These are phyloP conservation scores for Astrothelium subdiscretum DNA, from an alignment of 495 filamentous ascomycete species.

Conservation along the genomic window DNA sequence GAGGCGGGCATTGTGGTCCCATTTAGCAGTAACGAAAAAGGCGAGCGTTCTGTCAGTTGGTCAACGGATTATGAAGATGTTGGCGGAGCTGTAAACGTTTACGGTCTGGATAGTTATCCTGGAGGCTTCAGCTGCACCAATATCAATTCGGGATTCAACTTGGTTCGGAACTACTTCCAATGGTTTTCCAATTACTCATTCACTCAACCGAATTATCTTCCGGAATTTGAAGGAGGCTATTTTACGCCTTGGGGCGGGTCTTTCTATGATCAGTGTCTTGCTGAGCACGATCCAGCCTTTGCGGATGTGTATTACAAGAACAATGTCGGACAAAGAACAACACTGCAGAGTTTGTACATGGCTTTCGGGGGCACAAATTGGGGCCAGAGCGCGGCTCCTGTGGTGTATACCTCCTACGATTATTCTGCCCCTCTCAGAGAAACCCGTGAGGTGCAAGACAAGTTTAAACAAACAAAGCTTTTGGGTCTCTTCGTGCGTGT, in stretches of 20 bases:
- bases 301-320: conserved; percentile 50
- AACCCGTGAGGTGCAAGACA: conserved; percentile 42
- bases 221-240: conserved; percentile 53
- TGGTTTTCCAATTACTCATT: conserved; percentile 37
- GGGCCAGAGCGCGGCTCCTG: conserved; percentile 28
- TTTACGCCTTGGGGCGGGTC: conserved; percentile 51
- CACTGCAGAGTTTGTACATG: conserved; percentile 38
- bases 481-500: conserved; percentile 44
- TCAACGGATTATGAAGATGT: conserved; percentile 31
- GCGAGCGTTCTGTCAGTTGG: conserved; percentile 32
- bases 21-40: conserved; percentile 42
- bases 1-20: conserved; percentile 45
- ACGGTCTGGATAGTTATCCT: conserved; percentile 49
- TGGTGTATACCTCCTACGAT: conserved; percentile 18
- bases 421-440: conserved; percentile 46
- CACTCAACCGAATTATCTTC: conserved; percentile 46
- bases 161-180: conserved; percentile 35
- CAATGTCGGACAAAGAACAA: conserved; percentile 36
- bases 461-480: conserved; percentile 51
- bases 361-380: conserved; percentile 49
- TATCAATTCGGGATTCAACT: conserved; percentile 43
- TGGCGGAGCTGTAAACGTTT: conserved; percentile 49
- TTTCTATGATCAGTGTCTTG: conserved; percentile 41
- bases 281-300: conserved; percentile 36
- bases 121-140: conserved; percentile 51